Conservation (phyloP, 1,284 basidiomycete species). For the Sanguinoderma infundibulare region DNA sequence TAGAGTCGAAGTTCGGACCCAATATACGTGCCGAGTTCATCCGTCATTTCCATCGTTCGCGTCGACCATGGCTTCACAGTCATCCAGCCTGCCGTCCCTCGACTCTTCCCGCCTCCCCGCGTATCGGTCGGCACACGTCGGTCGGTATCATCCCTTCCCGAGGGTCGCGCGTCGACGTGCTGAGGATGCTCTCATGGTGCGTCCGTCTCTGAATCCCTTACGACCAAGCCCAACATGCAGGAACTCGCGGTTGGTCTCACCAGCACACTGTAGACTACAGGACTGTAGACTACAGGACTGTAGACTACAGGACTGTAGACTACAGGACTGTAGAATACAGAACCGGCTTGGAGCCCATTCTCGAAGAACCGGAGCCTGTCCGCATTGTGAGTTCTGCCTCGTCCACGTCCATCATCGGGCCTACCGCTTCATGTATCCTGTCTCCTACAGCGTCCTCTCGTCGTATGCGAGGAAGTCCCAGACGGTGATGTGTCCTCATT, state of each 20-base stretch:
- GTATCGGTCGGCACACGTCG: slow-evolving; percentile 20
- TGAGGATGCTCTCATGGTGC: slow-evolving; percentile 26
- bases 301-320: not conserved
- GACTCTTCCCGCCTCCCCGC: slow-evolving; percentile 19
- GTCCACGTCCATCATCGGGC: not conserved
- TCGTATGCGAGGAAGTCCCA: not conserved
- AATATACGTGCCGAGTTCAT: not conserved
- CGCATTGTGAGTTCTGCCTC: not conserved
- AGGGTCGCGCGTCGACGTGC: slow-evolving; percentile 11
- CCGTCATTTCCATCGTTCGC: not conserved
- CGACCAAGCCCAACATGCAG: not conserved
- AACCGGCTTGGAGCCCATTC: not conserved
- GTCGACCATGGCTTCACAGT: not conserved
- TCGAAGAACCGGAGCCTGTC: not conserved
- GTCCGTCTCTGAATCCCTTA: slow-evolving; percentile 12
- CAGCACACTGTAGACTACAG: not conserved
- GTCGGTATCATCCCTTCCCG: slow-evolving; percentile 26
- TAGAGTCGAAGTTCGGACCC: not conserved
- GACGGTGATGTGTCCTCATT: not conserved
- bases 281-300: not conserved
- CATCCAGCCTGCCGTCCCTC: not conserved
- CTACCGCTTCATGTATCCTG: not conserved
- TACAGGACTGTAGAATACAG: not conserved
- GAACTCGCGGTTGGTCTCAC: not conserved
- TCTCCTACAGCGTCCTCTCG: not conserved